Evolutionary conservation across 306 rosid genomes (phyloP).

Genomic region (Sechiopsis laciniata): DNA sequence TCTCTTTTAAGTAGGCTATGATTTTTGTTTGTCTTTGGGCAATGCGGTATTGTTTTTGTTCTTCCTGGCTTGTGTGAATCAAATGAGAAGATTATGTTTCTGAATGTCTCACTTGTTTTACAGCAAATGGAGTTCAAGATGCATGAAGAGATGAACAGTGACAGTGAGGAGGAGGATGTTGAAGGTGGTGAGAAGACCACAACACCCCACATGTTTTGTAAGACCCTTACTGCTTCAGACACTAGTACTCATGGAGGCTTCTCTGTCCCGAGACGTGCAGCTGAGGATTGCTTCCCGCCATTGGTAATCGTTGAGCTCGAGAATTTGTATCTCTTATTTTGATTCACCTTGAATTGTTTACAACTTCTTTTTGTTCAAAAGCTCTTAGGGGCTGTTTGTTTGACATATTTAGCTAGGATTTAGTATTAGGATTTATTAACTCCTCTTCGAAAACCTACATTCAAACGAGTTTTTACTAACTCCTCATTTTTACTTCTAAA

Average conservation of each 20-base stretch:
- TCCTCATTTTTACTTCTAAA: too few species aligned
- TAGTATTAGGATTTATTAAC: too few species aligned
- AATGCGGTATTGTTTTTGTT: not conserved
- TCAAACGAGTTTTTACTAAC: too few species aligned
- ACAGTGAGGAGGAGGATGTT: conserved; percentile 58
- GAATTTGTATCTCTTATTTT: not conserved
- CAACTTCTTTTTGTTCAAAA: not conserved
- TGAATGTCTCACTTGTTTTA: conserved; percentile 20
- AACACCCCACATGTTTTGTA: conserved; percentile 98
- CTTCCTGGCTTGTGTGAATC: not conserved
- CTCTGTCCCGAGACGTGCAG: conserved; percentile 97
- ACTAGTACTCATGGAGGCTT: conserved; percentile 99
- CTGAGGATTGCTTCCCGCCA: conserved; percentile 99
- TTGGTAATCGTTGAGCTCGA: conserved; percentile 46
- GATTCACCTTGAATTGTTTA: not conserved
- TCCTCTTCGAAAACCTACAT: too few species aligned
- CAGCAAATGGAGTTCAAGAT: conserved; percentile 53
- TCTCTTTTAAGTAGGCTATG: not conserved
- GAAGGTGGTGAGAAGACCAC: conserved; percentile 62
- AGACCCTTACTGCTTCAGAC: conserved; percentile 97
- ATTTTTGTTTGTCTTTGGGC: not conserved
- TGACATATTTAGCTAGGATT: too few species aligned
- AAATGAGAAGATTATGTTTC: not conserved
- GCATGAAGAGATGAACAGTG: conserved; percentile 45
- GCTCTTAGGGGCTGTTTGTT: too few species aligned